Conservation (phyloP, 2,329 filamentous ascomycete species). For the Saccharata proteae region DNA sequence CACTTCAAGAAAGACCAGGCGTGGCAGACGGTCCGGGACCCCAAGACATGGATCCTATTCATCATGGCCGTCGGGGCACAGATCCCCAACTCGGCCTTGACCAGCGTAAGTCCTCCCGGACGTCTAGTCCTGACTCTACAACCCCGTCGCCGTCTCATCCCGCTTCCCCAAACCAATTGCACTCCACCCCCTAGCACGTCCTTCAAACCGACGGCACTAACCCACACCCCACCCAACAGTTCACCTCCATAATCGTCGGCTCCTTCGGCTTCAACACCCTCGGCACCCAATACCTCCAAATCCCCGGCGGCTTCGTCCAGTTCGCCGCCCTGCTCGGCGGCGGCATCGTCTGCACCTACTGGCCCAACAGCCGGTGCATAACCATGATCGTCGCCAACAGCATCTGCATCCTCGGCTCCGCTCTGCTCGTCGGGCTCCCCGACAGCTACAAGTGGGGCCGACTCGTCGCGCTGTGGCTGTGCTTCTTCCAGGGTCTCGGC, state of each 20-base stretch:
- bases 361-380: conserved; percentile 39
- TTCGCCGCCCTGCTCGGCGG: conserved; percentile 38
- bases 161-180: neutral
- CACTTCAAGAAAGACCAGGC: conserved; percentile 30
- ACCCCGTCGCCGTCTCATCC: neutral
- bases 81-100: conserved; percentile 45
- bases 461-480: conserved; percentile 46
- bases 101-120: conserved; percentile 28
- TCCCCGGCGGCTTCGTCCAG: conserved; percentile 47
- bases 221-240: conserved; percentile 15
- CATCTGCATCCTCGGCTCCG: conserved; percentile 43
- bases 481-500: conserved; percentile 41
- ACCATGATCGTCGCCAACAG: conserved; percentile 46
- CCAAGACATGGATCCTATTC: conserved; percentile 49
- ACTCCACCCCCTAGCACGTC: neutral
- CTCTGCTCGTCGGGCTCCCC: conserved; percentile 40
- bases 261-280: conserved; percentile 79
- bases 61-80: conserved; percentile 40
- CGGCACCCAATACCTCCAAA: conserved; percentile 59
- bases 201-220: neutral
- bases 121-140: neutral
- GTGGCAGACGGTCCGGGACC: conserved; percentile 37
- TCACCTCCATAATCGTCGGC: conserved; percentile 37
- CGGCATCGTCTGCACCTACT: conserved; percentile 42
- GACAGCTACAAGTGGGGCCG: conserved; percentile 43